Conservation (phyloP, 176 grass and related monocot species). For the Bolboschoenus planiculmis region DNA sequence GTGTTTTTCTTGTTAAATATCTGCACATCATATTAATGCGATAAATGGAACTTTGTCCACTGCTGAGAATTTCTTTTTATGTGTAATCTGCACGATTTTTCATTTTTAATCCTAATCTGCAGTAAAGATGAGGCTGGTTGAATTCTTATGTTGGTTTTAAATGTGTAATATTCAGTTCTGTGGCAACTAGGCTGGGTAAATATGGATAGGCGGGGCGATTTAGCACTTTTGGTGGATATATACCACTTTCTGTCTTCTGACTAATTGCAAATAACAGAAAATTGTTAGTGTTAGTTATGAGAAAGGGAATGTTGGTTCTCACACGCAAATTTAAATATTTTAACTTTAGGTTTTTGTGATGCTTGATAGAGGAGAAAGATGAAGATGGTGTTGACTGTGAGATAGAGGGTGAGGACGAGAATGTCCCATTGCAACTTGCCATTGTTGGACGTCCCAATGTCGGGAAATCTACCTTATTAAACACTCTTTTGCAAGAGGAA, state of each 20-base stretch:
- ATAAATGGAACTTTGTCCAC: background rate
- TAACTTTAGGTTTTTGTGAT: constrained; percentile 1
- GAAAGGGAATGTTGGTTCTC: background rate
- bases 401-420: constrained; percentile 31
- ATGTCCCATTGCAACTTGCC: constrained; percentile 70
- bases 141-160: background rate
- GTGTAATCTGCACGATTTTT: background rate
- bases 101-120: background rate
- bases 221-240: background rate
- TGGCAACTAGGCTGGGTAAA: background rate
- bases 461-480: constrained; percentile 89
- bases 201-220: background rate
- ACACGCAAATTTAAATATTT: background rate
- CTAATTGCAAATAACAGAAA: background rate
- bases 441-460: constrained; percentile 97
- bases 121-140: background rate
- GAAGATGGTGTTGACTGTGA: constrained; percentile 39
- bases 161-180: background rate
- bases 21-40: background rate
- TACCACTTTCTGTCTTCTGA: background rate
- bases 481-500: constrained; percentile 86
- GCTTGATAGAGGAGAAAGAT: constrained; percentile 44
- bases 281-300: background rate
- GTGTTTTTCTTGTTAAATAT: background rate
- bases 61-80: background rate